Evolutionary conservation across 352 stramenopile genomes (phyloP).

Genomic region (Nothophytophthora sp.): DNA sequence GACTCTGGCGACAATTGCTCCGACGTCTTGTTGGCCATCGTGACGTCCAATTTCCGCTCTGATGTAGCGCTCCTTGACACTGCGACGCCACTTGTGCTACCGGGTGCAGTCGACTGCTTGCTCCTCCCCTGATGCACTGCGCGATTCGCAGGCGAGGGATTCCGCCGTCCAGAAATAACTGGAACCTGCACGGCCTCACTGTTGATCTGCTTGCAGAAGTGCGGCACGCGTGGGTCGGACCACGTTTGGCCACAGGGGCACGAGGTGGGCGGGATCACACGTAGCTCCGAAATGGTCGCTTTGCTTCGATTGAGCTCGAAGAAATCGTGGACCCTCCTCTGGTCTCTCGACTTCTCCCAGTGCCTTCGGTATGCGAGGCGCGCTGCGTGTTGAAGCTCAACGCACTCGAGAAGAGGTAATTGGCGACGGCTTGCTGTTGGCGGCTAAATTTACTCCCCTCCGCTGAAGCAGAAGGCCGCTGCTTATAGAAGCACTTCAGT

Average conservation of each 20-base stretch:
- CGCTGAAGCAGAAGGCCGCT: too few relatives aligned
- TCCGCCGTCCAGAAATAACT: slow-evolving; percentile 4
- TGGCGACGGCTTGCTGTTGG: too few relatives aligned
- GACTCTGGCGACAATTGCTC: slow-evolving; percentile 6
- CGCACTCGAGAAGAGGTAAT: too few relatives aligned
- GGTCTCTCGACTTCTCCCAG: too few relatives aligned
- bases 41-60: background rate
- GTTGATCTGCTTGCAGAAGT: slow-evolving; percentile 72
- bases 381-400: too few relatives aligned
- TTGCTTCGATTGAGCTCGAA: too few relatives aligned
- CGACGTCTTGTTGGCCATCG: slow-evolving; percentile 12
- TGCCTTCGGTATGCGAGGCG: too few relatives aligned
- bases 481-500: too few relatives aligned
- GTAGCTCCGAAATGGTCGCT: slow-evolving; percentile 17
- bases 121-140: slow-evolving; percentile 1
- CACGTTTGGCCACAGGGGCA: slow-evolving; percentile 76
- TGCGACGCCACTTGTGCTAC: background rate
- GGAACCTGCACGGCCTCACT: slow-evolving; percentile 4
- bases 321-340: too few relatives aligned
- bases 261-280: background rate
- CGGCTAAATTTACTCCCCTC: too few relatives aligned
- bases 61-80: background rate
- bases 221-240: slow-evolving; percentile 52
- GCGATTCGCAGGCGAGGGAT: background rate
- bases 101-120: background rate